These are phyloP conservation scores for Leptographium radiaticola DNA, from an alignment of 2,329 filamentous ascomycete genomes.

Conservation along the genomic window DNA sequence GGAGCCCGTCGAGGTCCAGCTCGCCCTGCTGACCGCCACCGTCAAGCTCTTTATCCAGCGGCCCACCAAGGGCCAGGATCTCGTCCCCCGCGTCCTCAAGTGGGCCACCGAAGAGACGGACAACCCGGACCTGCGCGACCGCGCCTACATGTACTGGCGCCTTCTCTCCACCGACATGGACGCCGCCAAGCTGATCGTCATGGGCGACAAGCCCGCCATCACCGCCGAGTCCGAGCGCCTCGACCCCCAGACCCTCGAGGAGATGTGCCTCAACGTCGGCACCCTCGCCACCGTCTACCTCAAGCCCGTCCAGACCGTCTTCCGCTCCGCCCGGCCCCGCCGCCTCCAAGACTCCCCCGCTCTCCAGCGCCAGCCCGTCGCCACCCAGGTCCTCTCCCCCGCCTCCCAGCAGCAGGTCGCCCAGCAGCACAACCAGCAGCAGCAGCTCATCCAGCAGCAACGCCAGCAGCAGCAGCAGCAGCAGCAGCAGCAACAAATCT, in stretches of 20 bases:
- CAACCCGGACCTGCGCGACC: slow-evolving; percentile 88
- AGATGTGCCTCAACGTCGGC: slow-evolving; percentile 93
- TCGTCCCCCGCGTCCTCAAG: slow-evolving; percentile 90
- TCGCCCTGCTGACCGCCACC: slow-evolving; percentile 86
- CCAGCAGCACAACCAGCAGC: slow-evolving; percentile 6
- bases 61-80: slow-evolving; percentile 82
- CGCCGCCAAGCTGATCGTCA: slow-evolving; percentile 76
- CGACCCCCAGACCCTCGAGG: slow-evolving; percentile 80
- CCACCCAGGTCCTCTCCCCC: slow-evolving; percentile 18
- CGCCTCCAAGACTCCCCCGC: slow-evolving; percentile 73
- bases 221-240: slow-evolving; percentile 92
- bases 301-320: slow-evolving; percentile 94
- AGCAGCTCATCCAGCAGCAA: slow-evolving; percentile 3
- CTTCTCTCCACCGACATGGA: slow-evolving; percentile 84
- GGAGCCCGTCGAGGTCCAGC: slow-evolving; percentile 88
- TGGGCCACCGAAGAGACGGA: slow-evolving; percentile 99
- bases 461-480: neutral
- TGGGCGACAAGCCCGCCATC: slow-evolving; percentile 95
- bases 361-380: slow-evolving; percentile 60
- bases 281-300: slow-evolving; percentile 95
- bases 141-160: slow-evolving; percentile 99
- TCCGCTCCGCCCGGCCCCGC: slow-evolving; percentile 73
- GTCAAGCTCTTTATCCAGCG: slow-evolving; percentile 97
- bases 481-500: slow-evolving; percentile 2
- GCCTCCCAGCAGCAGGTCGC: slow-evolving; percentile 6